Base-by-base conservation (phyloP, 176 grass and related monocot genomes). In the Musa schizocarpa region DNA sequence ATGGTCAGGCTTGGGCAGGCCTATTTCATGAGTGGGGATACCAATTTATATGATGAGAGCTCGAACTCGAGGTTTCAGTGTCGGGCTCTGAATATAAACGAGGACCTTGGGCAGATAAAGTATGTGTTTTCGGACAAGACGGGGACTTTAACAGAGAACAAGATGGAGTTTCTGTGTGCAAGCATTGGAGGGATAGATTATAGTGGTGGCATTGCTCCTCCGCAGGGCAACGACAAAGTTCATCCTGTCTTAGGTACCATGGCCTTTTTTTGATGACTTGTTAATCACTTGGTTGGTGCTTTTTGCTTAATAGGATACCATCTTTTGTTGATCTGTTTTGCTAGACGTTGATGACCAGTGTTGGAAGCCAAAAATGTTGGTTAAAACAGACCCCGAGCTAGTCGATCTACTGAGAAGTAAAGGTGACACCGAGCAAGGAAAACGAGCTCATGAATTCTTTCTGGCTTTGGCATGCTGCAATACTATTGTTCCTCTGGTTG, bases 121-220 rank as follows among this genome's bases (percentile, higher is more conserved):
- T 92, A 91, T 75, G 68, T 96, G 51, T 92, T 96, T 76, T 96
- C 89, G 9, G 92, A 96, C 56, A 96, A 96, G 78, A 96, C 92
- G 7, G 92, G 92, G 61, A 92, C 92, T 13, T 77, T 96, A 56
- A 96, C 92, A 8, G 86, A 96, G 76, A 92, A 96, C 71, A 96
- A 90, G 85, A 92, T 96, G 92, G 89, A 88, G 74, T 96, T 96
- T 62, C 81, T 83, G 65, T 92, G 82, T 17, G 87, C 76, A 8
- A 90, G 87, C 87, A 75, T 96, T 26, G 58, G 80, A 19, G 89
- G 87, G 48, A 67, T 84, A 0, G 92, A 92, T 82, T 96, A 90
- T 64, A 87, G 85, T 75, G 83, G 83, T 53, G 25, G 77, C 11
- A 70, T 59, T 70, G 52, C 19, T 79, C 66, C 49, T 34, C 26